Base-by-base conservation (phyloP, 495 filamentous ascomycete genomes). In the Hypoxylon trugodes region DNA sequence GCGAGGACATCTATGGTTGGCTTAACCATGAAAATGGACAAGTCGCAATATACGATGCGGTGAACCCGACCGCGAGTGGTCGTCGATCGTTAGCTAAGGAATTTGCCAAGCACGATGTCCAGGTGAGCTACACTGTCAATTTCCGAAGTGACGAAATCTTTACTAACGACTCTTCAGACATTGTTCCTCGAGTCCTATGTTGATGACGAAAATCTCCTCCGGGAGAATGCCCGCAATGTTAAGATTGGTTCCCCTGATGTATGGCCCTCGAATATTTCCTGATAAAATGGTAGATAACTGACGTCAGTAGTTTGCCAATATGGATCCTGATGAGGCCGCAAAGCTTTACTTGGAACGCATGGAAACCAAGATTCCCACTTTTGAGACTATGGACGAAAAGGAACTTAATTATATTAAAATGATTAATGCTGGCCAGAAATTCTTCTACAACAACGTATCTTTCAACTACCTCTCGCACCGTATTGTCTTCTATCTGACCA, bases 231-330 rank as follows among this genome's bases (percentile, higher is more conserved):
- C 38, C 88, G 94, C 43, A 90, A 89, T 63, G 96, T 99, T 66
- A 99, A 99, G 77, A 98, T 99, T 43, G 95, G 91, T 21, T 96
- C 92, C n/a, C 96, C 96, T 2, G 96, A 99, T 77, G 89, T 92
- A 73, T 76, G 58, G 13, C n/a, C 13, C 22, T 18, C 8, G 18
- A 22, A 83, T 77, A 10, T 58, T 32, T 8, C n/a, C 25, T 52
- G 19, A 5, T 32, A n/a, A 19, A 21, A 18, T 45, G 10, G 15
- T 32, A 21, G 38, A 24, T 16, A 55, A 55, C 74, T 81, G 51
- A 76, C 58, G 32, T 38, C 2, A 24, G 40, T 55, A 91, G 89
- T 98, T 97, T 68, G 79, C 89, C 65, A 91, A 90, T 33, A 98
- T 96, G 95, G 83, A 87, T 24, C 87, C 91, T 7, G 89, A 96